A percentile compares a stretch with the other conserved stretches of the same genome.
Conservation (phyloP, 768 basidiomycete genomes). For the Hydnum rufescens region DNA sequence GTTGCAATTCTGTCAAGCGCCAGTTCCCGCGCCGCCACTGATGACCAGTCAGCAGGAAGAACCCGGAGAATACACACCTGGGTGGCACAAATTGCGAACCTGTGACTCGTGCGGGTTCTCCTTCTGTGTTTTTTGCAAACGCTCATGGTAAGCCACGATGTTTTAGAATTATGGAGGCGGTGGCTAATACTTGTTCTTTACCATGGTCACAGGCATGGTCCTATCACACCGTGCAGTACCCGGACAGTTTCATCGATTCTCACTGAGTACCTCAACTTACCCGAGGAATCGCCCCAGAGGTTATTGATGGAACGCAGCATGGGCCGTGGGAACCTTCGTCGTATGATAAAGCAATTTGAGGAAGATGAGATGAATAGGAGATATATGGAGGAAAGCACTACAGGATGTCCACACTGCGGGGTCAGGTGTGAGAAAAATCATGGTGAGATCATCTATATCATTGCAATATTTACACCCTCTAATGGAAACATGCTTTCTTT, state of each 20-base stretch:
- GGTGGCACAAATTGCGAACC: slow-evolving; percentile 52
- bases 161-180: not conserved
- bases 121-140: slow-evolving; percentile 67
- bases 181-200: slow-evolving; percentile 2
- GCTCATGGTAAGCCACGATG: slow-evolving; percentile 40
- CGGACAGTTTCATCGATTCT: slow-evolving; percentile 46
- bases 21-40: slow-evolving; percentile 29
- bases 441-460: not conserved
- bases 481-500: slow-evolving; percentile 4
- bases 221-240: slow-evolving; percentile 48
- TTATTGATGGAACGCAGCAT: slow-evolving; percentile 37
- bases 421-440: slow-evolving; percentile 33
- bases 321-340: slow-evolving; percentile 32
- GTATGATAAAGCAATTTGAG: slow-evolving; percentile 39
- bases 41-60: slow-evolving; percentile 10
- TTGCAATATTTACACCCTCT: slow-evolving; percentile 26
- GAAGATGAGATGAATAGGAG: slow-evolving; percentile 57
- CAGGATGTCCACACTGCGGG: slow-evolving; percentile 43
- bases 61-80: slow-evolving; percentile 18
- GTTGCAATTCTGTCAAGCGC: slow-evolving; percentile 57
- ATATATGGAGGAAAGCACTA: slow-evolving; percentile 54
- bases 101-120: slow-evolving; percentile 54
- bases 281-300: slow-evolving; percentile 32
- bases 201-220: slow-evolving; percentile 49
- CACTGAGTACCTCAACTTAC: slow-evolving; percentile 40